Evolutionary conservation across 2,329 filamentous ascomycete genomes (phyloP).

Genomic region (Neobulgaria alba): DNA sequence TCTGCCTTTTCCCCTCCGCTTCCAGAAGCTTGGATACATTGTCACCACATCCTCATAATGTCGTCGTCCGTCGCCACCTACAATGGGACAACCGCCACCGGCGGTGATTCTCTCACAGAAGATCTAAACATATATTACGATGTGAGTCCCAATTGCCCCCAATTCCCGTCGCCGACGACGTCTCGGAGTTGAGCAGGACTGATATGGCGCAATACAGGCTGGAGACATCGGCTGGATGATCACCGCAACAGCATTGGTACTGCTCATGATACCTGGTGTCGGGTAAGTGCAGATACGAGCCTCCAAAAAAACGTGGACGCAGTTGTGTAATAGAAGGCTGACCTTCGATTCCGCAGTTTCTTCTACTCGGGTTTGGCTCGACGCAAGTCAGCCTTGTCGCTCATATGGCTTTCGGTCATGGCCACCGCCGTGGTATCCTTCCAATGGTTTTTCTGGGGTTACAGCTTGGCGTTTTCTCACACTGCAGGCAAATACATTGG

Average conservation of each 20-base stretch:
- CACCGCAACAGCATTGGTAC: slow-evolving; percentile 69
- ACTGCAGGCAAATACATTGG: slow-evolving; percentile 54
- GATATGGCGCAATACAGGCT: slow-evolving; percentile 37
- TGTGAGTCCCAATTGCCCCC: slow-evolving; percentile 42
- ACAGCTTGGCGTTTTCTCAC: slow-evolving; percentile 47
- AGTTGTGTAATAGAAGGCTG: slow-evolving; percentile 14
- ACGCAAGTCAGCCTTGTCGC: slow-evolving; percentile 77
- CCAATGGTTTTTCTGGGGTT: slow-evolving; percentile 65
- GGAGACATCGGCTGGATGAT: slow-evolving; percentile 85
- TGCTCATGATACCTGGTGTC: slow-evolving; percentile 90
- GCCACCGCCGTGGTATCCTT: slow-evolving; percentile 74
- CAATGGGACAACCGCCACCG: slow-evolving; percentile 47
- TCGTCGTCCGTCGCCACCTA: no score
- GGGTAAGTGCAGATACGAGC: slow-evolving; percentile 43
- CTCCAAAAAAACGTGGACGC: slow-evolving; percentile 11
- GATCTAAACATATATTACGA: slow-evolving; percentile 83
- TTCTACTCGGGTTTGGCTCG: slow-evolving; percentile 89
- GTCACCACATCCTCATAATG: no score
- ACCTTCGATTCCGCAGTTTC: slow-evolving; percentile 39
- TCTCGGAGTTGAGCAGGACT: not conserved
- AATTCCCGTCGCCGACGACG: not conserved
- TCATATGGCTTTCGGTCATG: slow-evolving; percentile 90
- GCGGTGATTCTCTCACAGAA: slow-evolving; percentile 50
- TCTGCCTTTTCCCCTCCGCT: no score
- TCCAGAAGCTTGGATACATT: no score